These are phyloP conservation scores for Centella asiatica DNA, from an alignment of 129 eudicot species.

Conservation along the genomic window DNA sequence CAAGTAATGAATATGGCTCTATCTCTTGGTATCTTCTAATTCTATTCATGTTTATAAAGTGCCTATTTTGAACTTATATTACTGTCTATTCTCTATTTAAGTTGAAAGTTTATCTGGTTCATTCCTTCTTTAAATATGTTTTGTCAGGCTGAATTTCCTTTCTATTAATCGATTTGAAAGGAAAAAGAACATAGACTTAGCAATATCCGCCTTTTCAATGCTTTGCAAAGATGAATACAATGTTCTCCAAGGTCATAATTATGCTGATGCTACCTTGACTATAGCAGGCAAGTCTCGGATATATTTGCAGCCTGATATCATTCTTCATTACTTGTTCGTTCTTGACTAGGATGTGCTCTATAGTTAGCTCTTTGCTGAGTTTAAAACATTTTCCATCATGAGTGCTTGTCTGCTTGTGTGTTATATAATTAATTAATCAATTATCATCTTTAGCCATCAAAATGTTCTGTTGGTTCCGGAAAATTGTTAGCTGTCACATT, in stretches of 20 bases:
- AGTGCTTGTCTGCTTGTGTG: too few species aligned
- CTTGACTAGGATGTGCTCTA: background rate
- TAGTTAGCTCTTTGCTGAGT: too few species aligned
- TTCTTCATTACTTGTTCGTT: background rate
- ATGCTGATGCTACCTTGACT: conserved; percentile 48
- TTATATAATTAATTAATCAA: too few species aligned
- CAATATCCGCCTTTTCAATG: conserved; percentile 75
- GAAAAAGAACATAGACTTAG: conserved; percentile 85
- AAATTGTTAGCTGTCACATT: too few species aligned
- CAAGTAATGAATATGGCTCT: conserved; percentile 48
- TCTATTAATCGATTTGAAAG: conserved; percentile 90
- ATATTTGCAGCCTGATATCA: conserved; percentile 6
- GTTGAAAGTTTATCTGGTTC: background rate
- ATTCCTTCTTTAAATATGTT: background rate
- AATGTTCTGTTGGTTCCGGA: too few species aligned
- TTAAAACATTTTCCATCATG: too few species aligned
- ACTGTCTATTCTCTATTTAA: conserved; percentile 25
- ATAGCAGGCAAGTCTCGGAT: conserved; percentile 60
- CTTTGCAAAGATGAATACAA: conserved; percentile 33
- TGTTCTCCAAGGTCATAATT: conserved; percentile 22
- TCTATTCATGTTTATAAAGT: conserved; percentile 17
- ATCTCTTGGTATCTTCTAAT: conserved; percentile 35
- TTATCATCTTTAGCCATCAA: too few species aligned
- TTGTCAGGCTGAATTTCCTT: conserved; percentile 67
- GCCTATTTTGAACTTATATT: background rate